A percentile compares a stretch with the other conserved stretches of the same genome.
Conservation (phyloP, 176 grass and related monocot genomes). For the Oryza coarctata region DNA sequence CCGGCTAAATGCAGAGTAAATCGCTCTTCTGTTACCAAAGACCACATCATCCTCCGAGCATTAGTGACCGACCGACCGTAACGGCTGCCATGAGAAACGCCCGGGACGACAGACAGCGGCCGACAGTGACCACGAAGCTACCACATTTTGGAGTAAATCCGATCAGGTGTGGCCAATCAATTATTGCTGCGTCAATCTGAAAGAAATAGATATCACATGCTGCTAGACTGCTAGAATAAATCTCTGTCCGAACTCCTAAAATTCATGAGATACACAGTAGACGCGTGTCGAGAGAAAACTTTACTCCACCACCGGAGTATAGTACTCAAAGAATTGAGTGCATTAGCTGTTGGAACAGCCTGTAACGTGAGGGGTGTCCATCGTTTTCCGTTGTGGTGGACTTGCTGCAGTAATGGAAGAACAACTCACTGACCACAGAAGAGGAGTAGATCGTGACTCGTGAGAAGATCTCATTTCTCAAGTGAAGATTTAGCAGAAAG, state of each 20-base stretch:
- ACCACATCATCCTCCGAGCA: neutral
- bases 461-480: neutral
- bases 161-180: neutral
- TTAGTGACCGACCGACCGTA: neutral
- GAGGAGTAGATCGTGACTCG: neutral
- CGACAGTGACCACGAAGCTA: neutral
- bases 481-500: neutral
- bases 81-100: neutral
- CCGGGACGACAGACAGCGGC: neutral
- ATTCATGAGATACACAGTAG: neutral
- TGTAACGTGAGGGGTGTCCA: constrained; percentile 9
- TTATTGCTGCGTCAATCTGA: neutral
- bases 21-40: neutral
- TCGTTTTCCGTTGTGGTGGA: neutral
- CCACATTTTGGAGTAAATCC: neutral
- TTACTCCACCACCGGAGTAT: neutral
- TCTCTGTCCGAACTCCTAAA: neutral
- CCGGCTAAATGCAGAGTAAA: neutral
- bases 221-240: neutral
- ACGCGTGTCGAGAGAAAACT: neutral
- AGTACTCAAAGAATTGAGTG: neutral
- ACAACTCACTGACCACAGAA: constrained; percentile 15
- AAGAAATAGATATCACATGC: neutral
- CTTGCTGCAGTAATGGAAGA: neutral
- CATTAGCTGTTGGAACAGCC: constrained; percentile 26